Base-by-base conservation (phyloP, 2,329 filamentous ascomycete species). In the Rhinocladiella mackenziei region DNA sequence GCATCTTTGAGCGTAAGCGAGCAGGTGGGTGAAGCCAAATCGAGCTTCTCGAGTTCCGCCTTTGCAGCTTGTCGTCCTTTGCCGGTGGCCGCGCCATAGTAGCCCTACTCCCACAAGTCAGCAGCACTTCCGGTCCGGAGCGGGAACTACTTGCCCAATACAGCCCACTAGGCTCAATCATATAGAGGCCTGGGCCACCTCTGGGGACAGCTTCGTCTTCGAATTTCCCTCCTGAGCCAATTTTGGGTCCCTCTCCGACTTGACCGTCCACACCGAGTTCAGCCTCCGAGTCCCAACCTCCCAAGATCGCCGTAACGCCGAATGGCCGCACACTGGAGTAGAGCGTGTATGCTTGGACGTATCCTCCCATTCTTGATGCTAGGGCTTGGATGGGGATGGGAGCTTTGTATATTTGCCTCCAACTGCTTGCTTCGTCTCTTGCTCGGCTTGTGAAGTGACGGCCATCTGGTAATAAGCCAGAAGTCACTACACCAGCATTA, bases 51-150 rank as follows among this genome's bases (percentile, higher is more conserved):
- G 50, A 98, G 79, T 74, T 98, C 92, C 6, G 91, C 89, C 77
- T 98, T 98, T 62, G 92, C 92, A 40, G 89, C 84, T 73, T 98
- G 92, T 59, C 92, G 80, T 53, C 92, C 92, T 72, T 98, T 98
- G 62, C 92, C 92, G 10, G 92, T 96, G 37, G 92, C 92, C 28
- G 92, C 92, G 58, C 92, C 92, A 67, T 96, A 96, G 77, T 98
- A 98, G 48, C 92, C 92, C 78, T 81, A 41, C 20, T 46, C n/a
- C n/a, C n/a, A n/a, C 17, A 17, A 30, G 22, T 37, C 31, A 44
- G 48, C n/a, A n/a, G n/a, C n/a, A n/a, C n/a, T n/a, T n/a, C n/a
- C n/a, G n/a, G n/a, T n/a, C n/a, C n/a, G n/a, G n/a, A n/a, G n/a
- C n/a, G n/a, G n/a, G n/a, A n/a, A n/a, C n/a, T 32, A 55, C 70